Percentiles rank a stretch among this genome's conserved stretches.
Conservation (phyloP, 202 grass and related monocot genomes). For the Thinopyrum obtusiflorum region DNA sequence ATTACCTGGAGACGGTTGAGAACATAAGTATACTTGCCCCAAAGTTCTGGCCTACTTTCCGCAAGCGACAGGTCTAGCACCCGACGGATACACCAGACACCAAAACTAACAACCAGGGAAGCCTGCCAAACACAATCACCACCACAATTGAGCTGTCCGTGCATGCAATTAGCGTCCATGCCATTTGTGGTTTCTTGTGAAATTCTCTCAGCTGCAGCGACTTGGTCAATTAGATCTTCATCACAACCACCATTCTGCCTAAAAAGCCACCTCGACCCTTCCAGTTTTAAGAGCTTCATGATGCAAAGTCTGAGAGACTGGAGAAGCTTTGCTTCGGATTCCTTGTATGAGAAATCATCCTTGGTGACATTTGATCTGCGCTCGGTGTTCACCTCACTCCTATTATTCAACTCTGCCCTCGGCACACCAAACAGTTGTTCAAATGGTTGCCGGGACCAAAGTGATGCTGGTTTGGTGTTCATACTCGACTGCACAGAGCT, state of each 20-base stretch:
- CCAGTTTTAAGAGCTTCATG: slow-evolving; percentile 63
- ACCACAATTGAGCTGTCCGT: slow-evolving; percentile 38
- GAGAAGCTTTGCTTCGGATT: slow-evolving; percentile 47
- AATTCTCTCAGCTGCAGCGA: slow-evolving; percentile 46
- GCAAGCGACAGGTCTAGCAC: slow-evolving; percentile 59
- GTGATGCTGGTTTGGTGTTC: slow-evolving; percentile 29
- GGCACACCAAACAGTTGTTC: slow-evolving; percentile 55
- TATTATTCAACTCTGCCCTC: slow-evolving; percentile 15
- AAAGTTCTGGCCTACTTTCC: slow-evolving; percentile 87
- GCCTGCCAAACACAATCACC: slow-evolving; percentile 58
- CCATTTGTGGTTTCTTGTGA: slow-evolving; percentile 7
- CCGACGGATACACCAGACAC: slow-evolving; percentile 68
- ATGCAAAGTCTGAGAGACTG: slow-evolving; percentile 57
- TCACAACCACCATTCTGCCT: slow-evolving; percentile 56
- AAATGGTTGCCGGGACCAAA: slow-evolving; percentile 66
- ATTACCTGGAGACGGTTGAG: slow-evolving; percentile 88
- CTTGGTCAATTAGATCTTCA: slow-evolving; percentile 57
- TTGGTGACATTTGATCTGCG: slow-evolving; percentile 13
- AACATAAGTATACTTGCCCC: slow-evolving; percentile 94
- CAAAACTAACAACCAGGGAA: slow-evolving; percentile 63
- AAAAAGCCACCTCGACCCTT: slow-evolving; percentile 67
- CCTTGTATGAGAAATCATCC: slow-evolving; percentile 30
- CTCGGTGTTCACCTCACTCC: neutral
- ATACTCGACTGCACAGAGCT: slow-evolving; percentile 32
- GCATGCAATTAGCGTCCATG: neutral